phyloP scores from a whole-genome alignment of 352 stramenopile species.

The Phytophthora cryptogea region DNA sequence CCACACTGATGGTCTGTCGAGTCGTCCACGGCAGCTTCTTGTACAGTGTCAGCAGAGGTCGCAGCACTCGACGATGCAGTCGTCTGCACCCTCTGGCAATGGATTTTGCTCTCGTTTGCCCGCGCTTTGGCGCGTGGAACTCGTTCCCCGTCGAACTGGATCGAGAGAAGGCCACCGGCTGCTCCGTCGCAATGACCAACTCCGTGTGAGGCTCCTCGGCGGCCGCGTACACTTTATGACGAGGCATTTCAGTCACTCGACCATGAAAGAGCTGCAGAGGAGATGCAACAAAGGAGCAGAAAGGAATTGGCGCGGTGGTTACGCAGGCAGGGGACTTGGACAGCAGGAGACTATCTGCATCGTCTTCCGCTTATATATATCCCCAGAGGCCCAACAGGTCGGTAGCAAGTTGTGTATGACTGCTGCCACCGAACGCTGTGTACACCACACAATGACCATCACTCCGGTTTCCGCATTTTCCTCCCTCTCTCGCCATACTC shows the following conservation, averaged over 20 bases:
- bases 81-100: conserved; percentile 12
- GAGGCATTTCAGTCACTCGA: conserved; percentile 18
- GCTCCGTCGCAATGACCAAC: conserved; percentile 5
- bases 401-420: not conserved
- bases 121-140: not conserved
- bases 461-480: not conserved
- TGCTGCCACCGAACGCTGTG: not conserved
- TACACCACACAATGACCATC: conserved; percentile 6
- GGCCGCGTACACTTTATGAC: conserved; percentile 31
- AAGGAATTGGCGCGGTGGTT: too few species aligned
- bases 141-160: too few species aligned
- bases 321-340: too few species aligned
- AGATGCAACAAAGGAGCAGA: not conserved
- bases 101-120: too few species aligned
- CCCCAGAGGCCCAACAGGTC: too few species aligned
- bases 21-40: conserved; percentile 26
- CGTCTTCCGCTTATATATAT: too few species aligned
- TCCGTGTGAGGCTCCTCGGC: conserved; percentile 11
- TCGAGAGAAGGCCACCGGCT: not conserved
- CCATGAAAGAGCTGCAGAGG: not conserved
- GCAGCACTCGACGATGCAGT: conserved; percentile 7
- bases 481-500: conserved; percentile 1
- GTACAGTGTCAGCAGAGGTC: conserved; percentile 16
- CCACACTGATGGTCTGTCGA: conserved; percentile 19
- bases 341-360: too few species aligned